Percentiles rank a stretch among this genome's conserved stretches.
phyloP scores from a whole-genome alignment of 768 basidiomycete species.

The Crucibulum laeve region DNA sequence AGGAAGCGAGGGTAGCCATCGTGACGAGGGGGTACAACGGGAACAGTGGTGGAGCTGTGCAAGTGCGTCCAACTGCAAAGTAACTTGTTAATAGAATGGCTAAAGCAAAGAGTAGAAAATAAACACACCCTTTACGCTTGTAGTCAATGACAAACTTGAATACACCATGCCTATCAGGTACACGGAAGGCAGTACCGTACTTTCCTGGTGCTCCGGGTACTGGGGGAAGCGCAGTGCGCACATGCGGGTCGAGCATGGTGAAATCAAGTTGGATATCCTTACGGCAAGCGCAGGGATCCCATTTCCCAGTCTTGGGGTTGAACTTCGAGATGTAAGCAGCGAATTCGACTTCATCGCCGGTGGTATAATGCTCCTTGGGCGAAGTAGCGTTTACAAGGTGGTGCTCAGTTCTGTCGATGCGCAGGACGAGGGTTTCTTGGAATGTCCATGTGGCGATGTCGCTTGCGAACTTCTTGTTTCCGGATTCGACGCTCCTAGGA shows the following conservation, averaged over 20 bases:
- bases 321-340: constrained; percentile 69
- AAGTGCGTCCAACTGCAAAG: constrained; percentile 66
- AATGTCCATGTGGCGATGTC: constrained; percentile 89
- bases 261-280: constrained; percentile 90
- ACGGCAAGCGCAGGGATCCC: constrained; percentile 71
- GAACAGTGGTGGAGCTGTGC: constrained; percentile 67
- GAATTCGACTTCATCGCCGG: constrained; percentile 79
- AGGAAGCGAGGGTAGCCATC: constrained; percentile 96
- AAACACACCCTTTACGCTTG: constrained; percentile 78
- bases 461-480: constrained; percentile 69
- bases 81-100: constrained; percentile 2
- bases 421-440: constrained; percentile 78
- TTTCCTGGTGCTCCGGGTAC: constrained; percentile 53
- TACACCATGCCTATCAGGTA: constrained; percentile 94
- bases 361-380: constrained; percentile 74
- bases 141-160: constrained; percentile 95
- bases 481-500: constrained; percentile 54
- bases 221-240: constrained; percentile 73
- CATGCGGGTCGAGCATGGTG: constrained; percentile 97
- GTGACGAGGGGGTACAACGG: constrained; percentile 90
- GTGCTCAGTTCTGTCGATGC: constrained; percentile 73
- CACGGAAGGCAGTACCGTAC: constrained; percentile 82
- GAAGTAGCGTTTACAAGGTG: constrained; percentile 60
- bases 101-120: constrained; percentile 2
- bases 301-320: constrained; percentile 47